Conservation (phyloP, 2,329 filamentous ascomycete species). For the Neurospora crassa region DNA sequence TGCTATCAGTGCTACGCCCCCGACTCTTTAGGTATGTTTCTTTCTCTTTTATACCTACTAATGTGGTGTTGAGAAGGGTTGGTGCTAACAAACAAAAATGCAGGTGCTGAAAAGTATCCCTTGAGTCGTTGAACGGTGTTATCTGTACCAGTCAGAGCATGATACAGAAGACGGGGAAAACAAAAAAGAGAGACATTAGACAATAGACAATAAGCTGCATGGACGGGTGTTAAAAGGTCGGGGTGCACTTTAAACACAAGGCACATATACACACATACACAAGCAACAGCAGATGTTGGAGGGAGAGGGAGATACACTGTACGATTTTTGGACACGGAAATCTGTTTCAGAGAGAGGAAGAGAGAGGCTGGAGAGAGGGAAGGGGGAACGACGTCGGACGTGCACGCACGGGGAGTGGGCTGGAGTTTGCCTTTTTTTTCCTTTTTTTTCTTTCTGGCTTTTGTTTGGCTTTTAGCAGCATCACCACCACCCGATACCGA, state of each 20-base stretch:
- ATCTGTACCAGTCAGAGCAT: not conserved
- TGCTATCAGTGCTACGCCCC: not conserved
- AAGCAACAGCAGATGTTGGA: too few species aligned
- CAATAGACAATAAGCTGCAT: not conserved
- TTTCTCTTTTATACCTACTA: too few species aligned
- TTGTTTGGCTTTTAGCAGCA: too few species aligned
- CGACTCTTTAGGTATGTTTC: not conserved
- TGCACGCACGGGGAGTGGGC: not conserved
- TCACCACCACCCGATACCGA: too few species aligned
- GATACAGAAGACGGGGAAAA: too few species aligned
- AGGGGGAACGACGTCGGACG: not conserved
- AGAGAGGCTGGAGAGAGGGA: too few species aligned
- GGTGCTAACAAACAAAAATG: not conserved
- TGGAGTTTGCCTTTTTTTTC: not conserved
- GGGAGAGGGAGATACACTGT: not conserved
- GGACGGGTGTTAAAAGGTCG: not conserved
- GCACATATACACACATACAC: too few species aligned
- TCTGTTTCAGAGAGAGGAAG: not conserved
- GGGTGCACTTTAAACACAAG: not conserved
- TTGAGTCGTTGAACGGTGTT: not conserved
- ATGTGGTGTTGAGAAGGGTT: too few species aligned
- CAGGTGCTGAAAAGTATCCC: not conserved
- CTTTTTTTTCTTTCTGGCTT: not conserved
- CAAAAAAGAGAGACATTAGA: not conserved
- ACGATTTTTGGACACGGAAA: not conserved